Evolutionary conservation across 2,329 filamentous ascomycete genomes (phyloP).

Genomic region (Diaporthe longicolla): DNA sequence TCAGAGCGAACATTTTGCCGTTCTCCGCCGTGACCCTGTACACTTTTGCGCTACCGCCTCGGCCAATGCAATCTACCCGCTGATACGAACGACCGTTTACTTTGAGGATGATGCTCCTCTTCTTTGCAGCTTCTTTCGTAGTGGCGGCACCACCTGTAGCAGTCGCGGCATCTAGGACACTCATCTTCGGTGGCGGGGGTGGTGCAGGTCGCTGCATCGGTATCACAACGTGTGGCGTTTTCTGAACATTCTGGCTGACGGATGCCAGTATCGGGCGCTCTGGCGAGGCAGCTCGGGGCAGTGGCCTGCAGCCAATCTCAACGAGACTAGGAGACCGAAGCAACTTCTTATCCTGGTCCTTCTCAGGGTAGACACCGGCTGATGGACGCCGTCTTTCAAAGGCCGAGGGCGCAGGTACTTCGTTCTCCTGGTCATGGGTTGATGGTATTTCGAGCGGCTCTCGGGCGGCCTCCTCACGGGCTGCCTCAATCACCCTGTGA

Average conservation of each 20-base stretch:
- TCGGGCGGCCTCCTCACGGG: slow-evolving; percentile 54
- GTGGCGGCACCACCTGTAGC: slow-evolving; percentile 84
- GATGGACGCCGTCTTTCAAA: slow-evolving; percentile 73
- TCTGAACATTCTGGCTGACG: slow-evolving; percentile 64
- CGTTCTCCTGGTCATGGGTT: slow-evolving; percentile 86
- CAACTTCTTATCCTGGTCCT: slow-evolving; percentile 66
- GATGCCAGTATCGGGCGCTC: slow-evolving; percentile 69
- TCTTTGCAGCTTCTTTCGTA: slow-evolving; percentile 75
- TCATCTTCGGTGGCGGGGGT: slow-evolving; percentile 92
- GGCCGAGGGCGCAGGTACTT: slow-evolving; percentile 71
- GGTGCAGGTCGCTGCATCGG: slow-evolving; percentile 72
- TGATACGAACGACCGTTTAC: slow-evolving; percentile 95
- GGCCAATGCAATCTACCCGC: slow-evolving; percentile 89
- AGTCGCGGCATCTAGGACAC: slow-evolving; percentile 91
- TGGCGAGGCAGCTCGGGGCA: slow-evolving; percentile 60
- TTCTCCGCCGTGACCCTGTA: slow-evolving; percentile 98
- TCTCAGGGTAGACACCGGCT: slow-evolving; percentile 61
- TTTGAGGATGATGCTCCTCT: slow-evolving; percentile 85
- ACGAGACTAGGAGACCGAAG: slow-evolving; percentile 62
- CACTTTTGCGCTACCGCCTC: slow-evolving; percentile 93
- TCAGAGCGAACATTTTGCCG: slow-evolving; percentile 93
- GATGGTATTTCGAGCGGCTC: slow-evolving; percentile 70
- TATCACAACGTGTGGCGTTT: slow-evolving; percentile 68
- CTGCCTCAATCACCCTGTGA: slow-evolving; percentile 50
- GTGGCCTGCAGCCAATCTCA: slow-evolving; percentile 56